Conservation (phyloP, 2,329 filamentous ascomycete species). For the Paracoccidioides lutzii region DNA sequence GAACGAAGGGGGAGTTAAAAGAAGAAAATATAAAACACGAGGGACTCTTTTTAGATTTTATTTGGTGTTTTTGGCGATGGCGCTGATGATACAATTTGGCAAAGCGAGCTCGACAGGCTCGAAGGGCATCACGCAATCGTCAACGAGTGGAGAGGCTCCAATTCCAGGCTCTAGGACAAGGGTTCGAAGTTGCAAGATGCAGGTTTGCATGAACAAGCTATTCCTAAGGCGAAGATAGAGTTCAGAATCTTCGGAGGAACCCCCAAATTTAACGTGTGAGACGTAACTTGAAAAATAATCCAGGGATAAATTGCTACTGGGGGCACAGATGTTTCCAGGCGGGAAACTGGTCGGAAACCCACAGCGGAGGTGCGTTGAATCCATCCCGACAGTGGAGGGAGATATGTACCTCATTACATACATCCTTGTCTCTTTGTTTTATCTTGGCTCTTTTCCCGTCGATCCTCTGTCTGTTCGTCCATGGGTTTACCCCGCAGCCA, state of each 20-base stretch:
- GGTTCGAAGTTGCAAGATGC: neutral
- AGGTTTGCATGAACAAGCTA: neutral
- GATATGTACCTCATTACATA: neutral
- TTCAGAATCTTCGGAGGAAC: neutral
- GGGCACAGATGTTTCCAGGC: neutral
- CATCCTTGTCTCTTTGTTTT: neutral
- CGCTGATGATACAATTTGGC: neutral
- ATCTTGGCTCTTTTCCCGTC: neutral
- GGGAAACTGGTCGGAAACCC: neutral
- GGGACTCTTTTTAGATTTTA: neutral
- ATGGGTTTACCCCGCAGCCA: neutral
- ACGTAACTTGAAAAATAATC: neutral
- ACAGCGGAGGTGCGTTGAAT: neutral
- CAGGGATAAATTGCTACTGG: neutral
- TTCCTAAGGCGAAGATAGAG: neutral
- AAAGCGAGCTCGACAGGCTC: neutral
- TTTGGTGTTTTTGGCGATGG: neutral
- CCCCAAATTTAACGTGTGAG: neutral
- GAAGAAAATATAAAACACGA: neutral
- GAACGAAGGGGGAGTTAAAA: neutral
- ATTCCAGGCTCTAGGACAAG: neutral
- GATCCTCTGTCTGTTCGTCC: too few relatives aligned
- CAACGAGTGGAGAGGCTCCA: conserved; percentile 1
- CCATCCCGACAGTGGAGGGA: neutral
- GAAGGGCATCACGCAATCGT: conserved; percentile 3